Evolutionary conservation across 257 asterid genomes (phyloP), one percentile per base, ranked within the genome.

Genomic region (Oldenlandia corymbosa): DNA sequence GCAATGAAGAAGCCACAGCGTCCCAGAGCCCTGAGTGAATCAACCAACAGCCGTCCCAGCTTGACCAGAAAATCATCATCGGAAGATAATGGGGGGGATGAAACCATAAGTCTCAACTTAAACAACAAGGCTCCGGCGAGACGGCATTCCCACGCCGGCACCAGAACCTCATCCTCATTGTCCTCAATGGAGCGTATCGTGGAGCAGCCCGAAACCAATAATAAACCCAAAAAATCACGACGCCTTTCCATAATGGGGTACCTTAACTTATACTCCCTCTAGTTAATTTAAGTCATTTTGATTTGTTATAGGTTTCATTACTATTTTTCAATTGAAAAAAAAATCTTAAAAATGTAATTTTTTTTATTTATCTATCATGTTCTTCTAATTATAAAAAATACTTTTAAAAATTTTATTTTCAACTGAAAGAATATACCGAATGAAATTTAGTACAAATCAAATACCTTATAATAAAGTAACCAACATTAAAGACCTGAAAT

Each of bases 141-240:
- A 69, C 84, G 99, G 66, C 95, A 87, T 57, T 87, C 99, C n/a
- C 96, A 89, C 55, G 83, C 95, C 27, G 97, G 88, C 39, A 81
- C 87, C 0, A 79, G 96, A 73, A 75, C 75, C 43, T 36, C n/a
- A n/a, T n/a, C n/a, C n/a, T n/a, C n/a, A n/a, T n/a, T n/a, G n/a
- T n/a, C 85, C 0, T 30, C 68, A 37, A 83, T 87, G 94, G 84
- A 87, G 62, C 84, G 83, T 45, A 90, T 92, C 52, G 74, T 43
- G 12, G 97, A 90, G 68, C 71, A 78, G 24, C 97, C 94, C 0
- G 86, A 85, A 54, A 84, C 81, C 75, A 85, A 4, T 9, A 85
- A 4, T 9, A 34, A 88, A 56, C 78, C 62, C 13, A 85, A 74
- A 63, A 90, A 85, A 70, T 16, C 85, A 28, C 7, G 73, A 60